Conservation (phyloP, 495 filamentous ascomycete genomes). For the Endocarpon pusillum region DNA sequence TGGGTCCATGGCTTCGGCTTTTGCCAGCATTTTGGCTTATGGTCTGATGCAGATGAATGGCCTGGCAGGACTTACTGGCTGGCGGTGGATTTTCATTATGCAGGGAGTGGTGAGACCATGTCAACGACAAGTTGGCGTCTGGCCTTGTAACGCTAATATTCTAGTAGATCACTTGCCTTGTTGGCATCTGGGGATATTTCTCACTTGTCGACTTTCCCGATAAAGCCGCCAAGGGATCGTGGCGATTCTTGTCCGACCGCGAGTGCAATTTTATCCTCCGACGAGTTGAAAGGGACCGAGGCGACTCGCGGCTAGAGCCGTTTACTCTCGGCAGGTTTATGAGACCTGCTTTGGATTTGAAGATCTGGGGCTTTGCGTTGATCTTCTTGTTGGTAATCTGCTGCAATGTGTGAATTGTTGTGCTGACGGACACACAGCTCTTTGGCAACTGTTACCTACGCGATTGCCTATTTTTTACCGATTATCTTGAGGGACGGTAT, state of each 20-base stretch:
- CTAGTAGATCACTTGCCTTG: conserved; percentile 22
- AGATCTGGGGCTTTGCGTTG: conserved; percentile 45
- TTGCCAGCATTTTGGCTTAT: conserved; percentile 46
- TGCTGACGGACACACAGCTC: conserved; percentile 13
- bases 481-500: conserved; percentile 41
- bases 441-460: conserved; percentile 41
- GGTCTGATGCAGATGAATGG: conserved; percentile 44
- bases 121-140: not conserved
- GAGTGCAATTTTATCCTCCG: conserved; percentile 40
- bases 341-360: conserved; percentile 28
- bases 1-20: conserved; percentile 41
- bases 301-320: conserved; percentile 30
- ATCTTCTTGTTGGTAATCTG: conserved; percentile 30
- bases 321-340: conserved; percentile 36
- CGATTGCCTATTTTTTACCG: conserved; percentile 51
- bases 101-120: conserved; percentile 37
- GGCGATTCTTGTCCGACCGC: conserved; percentile 30
- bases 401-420: not conserved
- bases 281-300: conserved; percentile 39
- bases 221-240: conserved; percentile 29
- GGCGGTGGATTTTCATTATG: conserved; percentile 51
- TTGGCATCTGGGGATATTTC: conserved; percentile 28
- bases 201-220: conserved; percentile 46
- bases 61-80: conserved; percentile 30
- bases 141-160: not conserved